Conservation (phyloP, 1,284 basidiomycete genomes). For the Boletus semigastroideus region DNA sequence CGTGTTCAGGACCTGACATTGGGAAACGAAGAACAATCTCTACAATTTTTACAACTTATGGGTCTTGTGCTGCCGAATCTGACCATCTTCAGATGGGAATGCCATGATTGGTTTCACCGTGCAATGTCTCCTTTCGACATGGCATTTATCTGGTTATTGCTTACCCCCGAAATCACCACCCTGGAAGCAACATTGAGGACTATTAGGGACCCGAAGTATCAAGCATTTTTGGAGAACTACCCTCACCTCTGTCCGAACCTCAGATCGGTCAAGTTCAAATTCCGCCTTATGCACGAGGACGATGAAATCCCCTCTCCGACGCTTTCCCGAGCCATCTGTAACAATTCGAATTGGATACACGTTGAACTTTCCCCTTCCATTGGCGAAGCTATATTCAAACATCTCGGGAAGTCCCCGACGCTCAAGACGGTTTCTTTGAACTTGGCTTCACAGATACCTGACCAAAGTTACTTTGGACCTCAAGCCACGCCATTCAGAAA, state of each 20-base stretch:
- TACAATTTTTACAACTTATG: not conserved
- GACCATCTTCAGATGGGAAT: not conserved
- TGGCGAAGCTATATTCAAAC: not conserved
- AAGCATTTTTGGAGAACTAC: not conserved
- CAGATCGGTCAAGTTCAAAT: slow-evolving; percentile 3
- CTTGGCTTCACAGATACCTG: not conserved
- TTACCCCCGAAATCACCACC: not conserved
- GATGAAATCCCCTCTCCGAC: not conserved
- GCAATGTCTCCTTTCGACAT: not conserved
- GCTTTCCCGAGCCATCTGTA: slow-evolving; percentile 2
- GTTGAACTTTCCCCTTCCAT: not conserved
- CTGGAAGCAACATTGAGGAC: not conserved
- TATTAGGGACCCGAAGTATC: not conserved
- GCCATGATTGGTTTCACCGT: not conserved
- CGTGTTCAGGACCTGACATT: slow-evolving; percentile 1
- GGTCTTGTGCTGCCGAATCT: not conserved
- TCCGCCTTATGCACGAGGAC: not conserved
- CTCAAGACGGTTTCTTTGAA: slow-evolving; percentile 1
- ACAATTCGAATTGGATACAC: not conserved
- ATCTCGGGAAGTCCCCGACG: not conserved
- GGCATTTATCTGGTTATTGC: not conserved
- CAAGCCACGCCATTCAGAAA: slow-evolving; percentile 2
- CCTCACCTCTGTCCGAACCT: not conserved
- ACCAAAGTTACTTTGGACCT: not conserved
- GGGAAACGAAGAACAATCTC: not conserved